Percentiles rank a stretch among this genome's conserved stretches.
These are phyloP conservation scores for Geotrichum reessii DNA, from an alignment of 1,139 yeast species.

Conservation along the genomic window DNA sequence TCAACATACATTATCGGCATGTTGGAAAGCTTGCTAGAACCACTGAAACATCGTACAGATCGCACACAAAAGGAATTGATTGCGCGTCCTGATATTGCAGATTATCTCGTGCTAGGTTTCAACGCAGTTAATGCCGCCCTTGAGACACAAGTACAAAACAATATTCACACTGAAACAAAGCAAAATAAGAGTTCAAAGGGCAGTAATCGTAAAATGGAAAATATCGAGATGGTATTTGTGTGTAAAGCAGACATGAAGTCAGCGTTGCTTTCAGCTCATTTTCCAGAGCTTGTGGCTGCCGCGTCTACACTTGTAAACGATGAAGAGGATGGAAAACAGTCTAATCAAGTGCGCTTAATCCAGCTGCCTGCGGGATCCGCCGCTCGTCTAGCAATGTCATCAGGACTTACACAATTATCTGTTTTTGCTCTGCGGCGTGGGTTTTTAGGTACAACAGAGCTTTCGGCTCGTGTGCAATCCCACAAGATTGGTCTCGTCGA, in stretches of 20 bases:
- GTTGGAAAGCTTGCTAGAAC: slow-evolving; percentile 6
- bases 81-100: slow-evolving; percentile 9
- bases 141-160: slow-evolving; percentile 8
- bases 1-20: slow-evolving; percentile 3
- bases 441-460: background rate
- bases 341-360: slow-evolving; percentile 4
- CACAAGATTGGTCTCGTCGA: slow-evolving; percentile 1
- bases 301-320: background rate
- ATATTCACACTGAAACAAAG: background rate
- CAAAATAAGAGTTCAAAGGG: background rate
- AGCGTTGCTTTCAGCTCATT: slow-evolving; percentile 10
- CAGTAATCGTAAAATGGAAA: background rate
- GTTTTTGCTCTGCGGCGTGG: slow-evolving; percentile 10
- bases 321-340: background rate
- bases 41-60: background rate
- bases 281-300: slow-evolving; percentile 13
- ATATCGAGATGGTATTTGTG: slow-evolving; percentile 10
- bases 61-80: background rate
- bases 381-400: slow-evolving; percentile 3
- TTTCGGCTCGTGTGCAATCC: background rate
- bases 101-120: slow-evolving; percentile 8
- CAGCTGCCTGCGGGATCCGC: slow-evolving; percentile 12
- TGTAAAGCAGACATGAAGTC: slow-evolving; percentile 16
- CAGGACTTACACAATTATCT: slow-evolving; percentile 7
- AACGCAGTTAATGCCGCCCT: slow-evolving; percentile 8